Conservation (phyloP, 1,284 basidiomycete species). For the Melampsora larici-populina region DNA sequence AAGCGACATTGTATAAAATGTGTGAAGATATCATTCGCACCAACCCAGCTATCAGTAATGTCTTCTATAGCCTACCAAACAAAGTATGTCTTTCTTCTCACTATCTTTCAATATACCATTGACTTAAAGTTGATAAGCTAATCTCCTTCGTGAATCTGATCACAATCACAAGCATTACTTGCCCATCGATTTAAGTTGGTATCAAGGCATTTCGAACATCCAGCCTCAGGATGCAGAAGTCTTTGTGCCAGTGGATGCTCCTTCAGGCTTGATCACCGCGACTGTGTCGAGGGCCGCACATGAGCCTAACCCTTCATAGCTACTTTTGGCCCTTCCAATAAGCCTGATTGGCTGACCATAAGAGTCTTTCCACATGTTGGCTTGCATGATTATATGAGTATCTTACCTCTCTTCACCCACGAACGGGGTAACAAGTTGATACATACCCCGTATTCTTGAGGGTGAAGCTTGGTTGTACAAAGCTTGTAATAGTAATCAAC, state of each 20-base stretch:
- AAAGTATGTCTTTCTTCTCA: constrained; percentile 53
- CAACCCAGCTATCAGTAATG: constrained; percentile 64
- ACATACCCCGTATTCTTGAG: too few species aligned
- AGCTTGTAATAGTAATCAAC: too few species aligned
- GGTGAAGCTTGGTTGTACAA: too few species aligned
- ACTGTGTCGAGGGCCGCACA: constrained; percentile 45
- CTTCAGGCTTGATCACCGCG: constrained; percentile 50
- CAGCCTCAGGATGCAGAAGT: constrained; percentile 49
- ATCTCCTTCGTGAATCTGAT: not conserved
- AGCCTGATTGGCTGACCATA: too few species aligned
- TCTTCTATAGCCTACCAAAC: constrained; percentile 80
- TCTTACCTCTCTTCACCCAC: too few species aligned
- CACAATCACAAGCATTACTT: constrained; percentile 67
- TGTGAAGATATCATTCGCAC: constrained; percentile 65
- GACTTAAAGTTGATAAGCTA: not conserved
- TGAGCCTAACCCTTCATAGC: not conserved
- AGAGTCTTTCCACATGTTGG: too few species aligned
- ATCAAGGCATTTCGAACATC: constrained; percentile 47
- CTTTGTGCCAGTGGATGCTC: constrained; percentile 48
- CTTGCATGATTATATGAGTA: too few species aligned
- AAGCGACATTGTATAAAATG: constrained; percentile 91
- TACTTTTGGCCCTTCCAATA: not conserved
- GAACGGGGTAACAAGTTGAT: too few species aligned
- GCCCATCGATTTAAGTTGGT: constrained; percentile 47
- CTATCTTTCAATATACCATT: not conserved